phyloP scores from a whole-genome alignment of 2,329 filamentous ascomycete species.

The Lizonia empirigonia region DNA sequence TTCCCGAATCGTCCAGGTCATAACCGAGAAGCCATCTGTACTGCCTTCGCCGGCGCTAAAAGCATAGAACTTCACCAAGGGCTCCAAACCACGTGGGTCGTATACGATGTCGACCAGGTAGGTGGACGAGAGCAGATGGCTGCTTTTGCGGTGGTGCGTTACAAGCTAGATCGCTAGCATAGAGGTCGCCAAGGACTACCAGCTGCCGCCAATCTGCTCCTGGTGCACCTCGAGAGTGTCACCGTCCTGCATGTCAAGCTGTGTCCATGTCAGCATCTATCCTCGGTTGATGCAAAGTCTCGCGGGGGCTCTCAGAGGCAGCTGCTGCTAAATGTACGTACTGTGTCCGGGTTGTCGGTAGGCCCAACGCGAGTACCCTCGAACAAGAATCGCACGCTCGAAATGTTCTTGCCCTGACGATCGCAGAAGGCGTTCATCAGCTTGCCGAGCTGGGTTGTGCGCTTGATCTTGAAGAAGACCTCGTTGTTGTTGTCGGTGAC shows the following conservation, averaged over 20 bases:
- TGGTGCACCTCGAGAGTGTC: constrained; percentile 97
- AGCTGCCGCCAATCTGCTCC: constrained; percentile 86
- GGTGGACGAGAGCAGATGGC: constrained; percentile 3
- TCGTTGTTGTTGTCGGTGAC: constrained; percentile 99
- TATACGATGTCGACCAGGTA: constrained; percentile 4
- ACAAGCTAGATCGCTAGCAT: constrained; percentile 9
- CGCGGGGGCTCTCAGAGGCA: not conserved
- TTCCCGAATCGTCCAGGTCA: constrained; percentile 34
- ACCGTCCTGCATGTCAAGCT: constrained; percentile 97
- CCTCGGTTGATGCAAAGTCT: not conserved
- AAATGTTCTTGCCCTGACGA: constrained; percentile 84
- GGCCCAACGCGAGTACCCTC: constrained; percentile 92
- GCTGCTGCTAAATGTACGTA: constrained; percentile 58
- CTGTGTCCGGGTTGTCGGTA: constrained; percentile 86
- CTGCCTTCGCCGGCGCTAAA: constrained; percentile 28
- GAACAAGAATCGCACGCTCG: constrained; percentile 90
- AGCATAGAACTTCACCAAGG: constrained; percentile 18
- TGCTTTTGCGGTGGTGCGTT: constrained; percentile 2
- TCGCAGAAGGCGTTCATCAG: constrained; percentile 99
- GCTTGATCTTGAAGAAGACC: constrained; percentile 99
- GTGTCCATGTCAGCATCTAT: constrained; percentile 19
- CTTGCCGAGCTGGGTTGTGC: constrained; percentile 93
- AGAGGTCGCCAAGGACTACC: constrained; percentile 23
- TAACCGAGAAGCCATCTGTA: constrained; percentile 22
- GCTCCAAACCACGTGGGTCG: constrained; percentile 11